Evolutionary conservation across 2,329 filamentous ascomycete genomes (phyloP).

Genomic region (Chaetomiaceae sp.): DNA sequence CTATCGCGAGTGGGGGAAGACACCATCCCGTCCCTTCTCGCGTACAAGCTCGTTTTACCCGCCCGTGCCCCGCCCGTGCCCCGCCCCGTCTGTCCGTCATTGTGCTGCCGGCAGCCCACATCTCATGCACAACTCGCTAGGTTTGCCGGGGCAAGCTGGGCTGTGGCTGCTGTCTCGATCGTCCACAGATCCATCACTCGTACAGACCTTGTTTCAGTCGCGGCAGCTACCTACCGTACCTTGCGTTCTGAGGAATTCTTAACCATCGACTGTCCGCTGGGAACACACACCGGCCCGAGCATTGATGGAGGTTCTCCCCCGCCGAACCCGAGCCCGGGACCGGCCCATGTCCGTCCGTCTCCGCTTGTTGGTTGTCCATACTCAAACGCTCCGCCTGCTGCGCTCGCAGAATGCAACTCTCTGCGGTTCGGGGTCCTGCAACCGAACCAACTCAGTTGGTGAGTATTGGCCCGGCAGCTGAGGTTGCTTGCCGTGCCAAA

Average conservation of each 20-base stretch:
- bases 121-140: constrained; percentile 14
- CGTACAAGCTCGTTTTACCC: background rate
- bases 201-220: constrained; percentile 2
- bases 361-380: no score
- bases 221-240: constrained; percentile 6
- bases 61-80: constrained; percentile 5
- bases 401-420: no score
- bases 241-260: no score
- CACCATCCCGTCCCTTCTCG: no score
- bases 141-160: background rate
- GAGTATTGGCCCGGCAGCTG: background rate
- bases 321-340: no score
- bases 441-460: background rate
- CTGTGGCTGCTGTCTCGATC: constrained; percentile 18
- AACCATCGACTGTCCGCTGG: no score
- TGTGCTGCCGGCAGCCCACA: constrained; percentile 2
- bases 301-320: no score
- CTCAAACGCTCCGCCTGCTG: no score
- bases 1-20: no score
- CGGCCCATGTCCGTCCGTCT: no score
- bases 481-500: no score
- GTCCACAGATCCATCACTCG: background rate
- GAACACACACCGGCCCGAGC: no score
- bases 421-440: background rate
- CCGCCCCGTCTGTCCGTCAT: constrained; percentile 10